Base-by-base conservation (phyloP, 2,329 filamentous ascomycete species). In the Rutstroemia sp. region DNA sequence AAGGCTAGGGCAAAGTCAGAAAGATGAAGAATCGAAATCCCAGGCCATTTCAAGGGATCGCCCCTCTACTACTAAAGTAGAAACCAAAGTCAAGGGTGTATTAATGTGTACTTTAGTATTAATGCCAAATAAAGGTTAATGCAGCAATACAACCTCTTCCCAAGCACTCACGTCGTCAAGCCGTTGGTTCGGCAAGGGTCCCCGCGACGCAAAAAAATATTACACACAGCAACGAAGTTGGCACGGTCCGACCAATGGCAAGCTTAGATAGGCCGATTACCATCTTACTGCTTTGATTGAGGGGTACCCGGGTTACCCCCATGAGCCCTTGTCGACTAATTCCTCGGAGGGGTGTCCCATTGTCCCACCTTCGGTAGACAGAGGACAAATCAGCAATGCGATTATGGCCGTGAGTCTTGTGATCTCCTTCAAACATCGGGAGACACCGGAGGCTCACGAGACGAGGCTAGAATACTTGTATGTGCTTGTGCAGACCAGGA, bases 201-300 rank as follows among this genome's bases (percentile, higher is more conserved):
- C 52, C 53, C 53, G 46, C 53, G 25, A 17, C 21, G 38, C 38
- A 36, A 36, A 55, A 50, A 46, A 49, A 36, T 23, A 44, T 55
- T 55, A 55, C 53, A 55, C 53, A 55, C 53, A 55, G 53, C 30
- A 55, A 55, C 38, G 46, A 44, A 19, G n/a, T 12, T 51, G 14
- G 14, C n/a, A 17, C 27, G 46, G 1, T 49, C 23, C 14, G 47
- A 51, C 53, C 53, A 55, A 55, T 55, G 10, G 38, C 9, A 12
- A 51, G 47, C 47, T 45, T 27, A 27, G 46, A 55, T 55, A 55
- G 38, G 38, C 23, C 40, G 47, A 55, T 55, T 55, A 27, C 38
- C 38, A 54, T 54, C 48, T 46, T 38, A 34, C 46, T 48, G 36
- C 19, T 48, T 16, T 25, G 45, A 50, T 46, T 51, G 53, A 55